Evolutionary conservation across 2,329 filamentous ascomycete species (phyloP).

Genomic region (Pseudocercospora cruenta): DNA sequence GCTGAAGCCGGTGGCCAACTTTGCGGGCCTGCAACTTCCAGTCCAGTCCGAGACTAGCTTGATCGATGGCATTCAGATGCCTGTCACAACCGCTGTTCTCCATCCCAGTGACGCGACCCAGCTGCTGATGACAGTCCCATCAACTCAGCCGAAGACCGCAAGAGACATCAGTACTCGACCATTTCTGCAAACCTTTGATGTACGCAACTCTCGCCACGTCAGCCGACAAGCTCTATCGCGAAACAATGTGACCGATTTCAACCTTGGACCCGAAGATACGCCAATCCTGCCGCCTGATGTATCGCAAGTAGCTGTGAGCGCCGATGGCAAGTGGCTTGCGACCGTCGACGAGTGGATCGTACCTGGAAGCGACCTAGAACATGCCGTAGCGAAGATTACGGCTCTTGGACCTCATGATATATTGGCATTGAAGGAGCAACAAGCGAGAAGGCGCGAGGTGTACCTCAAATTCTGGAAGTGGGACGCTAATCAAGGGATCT

Average conservation of each 20-base stretch:
- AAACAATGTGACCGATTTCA: slow-evolving; percentile 82
- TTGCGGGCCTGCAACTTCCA: slow-evolving; percentile 74
- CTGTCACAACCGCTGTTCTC: slow-evolving; percentile 40
- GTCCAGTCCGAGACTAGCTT: slow-evolving; percentile 15
- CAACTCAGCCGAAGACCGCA: slow-evolving; percentile 50
- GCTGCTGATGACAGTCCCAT: slow-evolving; percentile 55
- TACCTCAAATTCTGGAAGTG: slow-evolving; percentile 90
- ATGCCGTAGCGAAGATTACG: slow-evolving; percentile 47
- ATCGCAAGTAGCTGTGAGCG: slow-evolving; percentile 72
- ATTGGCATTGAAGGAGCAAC: slow-evolving; percentile 43
- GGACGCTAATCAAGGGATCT: slow-evolving; percentile 58
- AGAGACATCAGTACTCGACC: slow-evolving; percentile 49
- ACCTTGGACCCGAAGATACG: slow-evolving; percentile 71
- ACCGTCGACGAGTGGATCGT: slow-evolving; percentile 92
- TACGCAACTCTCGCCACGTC: slow-evolving; percentile 75
- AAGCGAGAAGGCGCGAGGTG: slow-evolving; percentile 65
- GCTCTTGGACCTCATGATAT: slow-evolving; percentile 35
- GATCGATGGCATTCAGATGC: slow-evolving; percentile 14
- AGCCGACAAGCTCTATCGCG: slow-evolving; percentile 86
- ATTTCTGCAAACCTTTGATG: slow-evolving; percentile 83
- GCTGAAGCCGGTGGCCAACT: slow-evolving; percentile 78
- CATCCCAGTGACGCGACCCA: slow-evolving; percentile 47
- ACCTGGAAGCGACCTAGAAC: slow-evolving; percentile 67
- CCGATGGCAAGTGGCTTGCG: slow-evolving; percentile 85
- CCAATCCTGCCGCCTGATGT: slow-evolving; percentile 78